These are phyloP conservation scores for Talaromyces sp. DNA, from an alignment of 2,329 filamentous ascomycete species.

Conservation along the genomic window DNA sequence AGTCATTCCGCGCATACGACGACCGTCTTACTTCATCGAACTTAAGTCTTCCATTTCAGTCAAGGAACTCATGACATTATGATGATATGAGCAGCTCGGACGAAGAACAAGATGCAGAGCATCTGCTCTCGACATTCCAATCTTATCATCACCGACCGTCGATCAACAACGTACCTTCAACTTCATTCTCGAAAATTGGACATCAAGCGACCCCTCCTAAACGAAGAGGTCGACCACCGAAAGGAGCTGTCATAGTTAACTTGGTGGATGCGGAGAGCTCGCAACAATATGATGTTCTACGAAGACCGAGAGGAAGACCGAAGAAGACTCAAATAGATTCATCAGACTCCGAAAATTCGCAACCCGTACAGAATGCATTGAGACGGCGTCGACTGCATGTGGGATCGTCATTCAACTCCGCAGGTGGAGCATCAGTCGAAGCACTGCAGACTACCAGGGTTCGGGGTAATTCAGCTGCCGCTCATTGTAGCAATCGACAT, in stretches of 20 bases:
- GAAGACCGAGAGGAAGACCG: background rate
- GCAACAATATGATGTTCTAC: background rate
- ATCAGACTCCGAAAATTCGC: background rate
- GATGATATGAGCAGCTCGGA: conserved; percentile 21
- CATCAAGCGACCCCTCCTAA: background rate
- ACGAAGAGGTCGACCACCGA: conserved; percentile 5
- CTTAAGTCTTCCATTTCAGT: background rate
- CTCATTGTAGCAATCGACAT: background rate
- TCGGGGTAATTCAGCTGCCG: background rate
- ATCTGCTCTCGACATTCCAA: conserved; percentile 29
- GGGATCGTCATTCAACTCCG: background rate
- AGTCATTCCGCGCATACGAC: background rate
- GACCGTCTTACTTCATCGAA: background rate
- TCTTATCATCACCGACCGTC: background rate
- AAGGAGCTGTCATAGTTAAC: background rate
- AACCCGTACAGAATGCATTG: background rate
- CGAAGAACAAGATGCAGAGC: conserved; percentile 23
- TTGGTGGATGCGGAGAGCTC: background rate
- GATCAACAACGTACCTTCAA: background rate
- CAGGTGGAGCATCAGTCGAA: background rate
- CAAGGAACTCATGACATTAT: background rate
- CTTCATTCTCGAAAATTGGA: background rate
- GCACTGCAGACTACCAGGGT: background rate
- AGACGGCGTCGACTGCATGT: background rate
- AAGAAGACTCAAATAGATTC: background rate